Evolutionary conservation across 768 basidiomycete species (phyloP), one percentile per base, ranked within the genome.

Genomic region (Guyanaporus albipodus): DNA sequence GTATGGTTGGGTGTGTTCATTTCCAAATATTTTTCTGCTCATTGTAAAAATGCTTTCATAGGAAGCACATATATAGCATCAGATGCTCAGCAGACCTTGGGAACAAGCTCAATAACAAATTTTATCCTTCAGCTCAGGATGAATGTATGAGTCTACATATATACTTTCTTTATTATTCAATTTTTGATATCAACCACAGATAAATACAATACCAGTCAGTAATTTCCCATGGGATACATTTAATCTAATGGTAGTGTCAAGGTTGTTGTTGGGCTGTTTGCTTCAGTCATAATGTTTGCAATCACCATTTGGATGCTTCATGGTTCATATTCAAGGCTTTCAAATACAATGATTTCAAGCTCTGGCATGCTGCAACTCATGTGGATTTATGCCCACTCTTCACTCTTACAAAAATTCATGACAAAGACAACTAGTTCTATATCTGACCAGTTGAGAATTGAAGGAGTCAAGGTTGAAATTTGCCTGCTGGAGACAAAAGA

Each of bases 1-100:
- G 26, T 53, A 10, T 53, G 52, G 52, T 4, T 47, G n/a, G 44
- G 53, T 51, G 33, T 51, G 37, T 27, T 2, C 12, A 36, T 15
- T 8, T 6, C n/a, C 14, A 15, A 32, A 15, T n/a, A 5, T n/a
- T 32, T 12, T n/a, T 32, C 31, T 32, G 11, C 11, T 32, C n/a
- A 32, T 7, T 21, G 4, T 10, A 18, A 1, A 21, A 19, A 32
- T n/a, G n/a, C n/a, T n/a, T 15, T 19, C 2, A 40, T 2, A 29
- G 39, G 27, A 29, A 40, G 39, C 4, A 29, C 27, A 15, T n/a
- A 12, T 10, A 32, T 32, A 6, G 14, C 29, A 2, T 11, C 11
- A 31, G 33, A 5, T 18, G 8, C 2, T n/a, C 31, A 32, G 31
- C 31, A 32, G 15, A 32, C 31, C n/a, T 15, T 6, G n/a, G 31